Base-by-base conservation (phyloP, 1,284 basidiomycete species). In the Salmacisia buchloeana region DNA sequence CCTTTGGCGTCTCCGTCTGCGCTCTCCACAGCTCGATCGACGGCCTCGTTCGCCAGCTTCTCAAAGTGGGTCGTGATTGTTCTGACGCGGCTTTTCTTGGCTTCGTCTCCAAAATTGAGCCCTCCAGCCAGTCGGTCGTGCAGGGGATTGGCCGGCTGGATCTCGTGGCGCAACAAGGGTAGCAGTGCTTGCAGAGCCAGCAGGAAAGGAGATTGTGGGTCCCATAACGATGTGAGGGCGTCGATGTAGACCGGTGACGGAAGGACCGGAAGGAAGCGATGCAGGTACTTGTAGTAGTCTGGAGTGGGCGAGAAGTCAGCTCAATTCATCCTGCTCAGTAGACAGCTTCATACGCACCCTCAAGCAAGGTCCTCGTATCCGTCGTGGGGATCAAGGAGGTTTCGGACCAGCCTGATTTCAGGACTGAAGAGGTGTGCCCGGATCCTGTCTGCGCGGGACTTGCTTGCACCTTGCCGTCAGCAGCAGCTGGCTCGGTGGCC, bases 281-380 rank as follows among this genome's bases (percentile, higher is more conserved):
- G 74, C 21, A 76, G 66, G 49, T 70, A 69, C 63, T 68, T 70
- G 62, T 74, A 76, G 65, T 70, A 76, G n/a, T 74, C 72, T 35
- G 9, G 36, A 38, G 10, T 38, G 9, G 9, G 36, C 9, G 10
- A 9, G 36, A 38, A 38, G 9, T n/a, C n/a, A n/a, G 54, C 54
- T 38, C 36, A 9, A 9, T 38, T 38, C 36, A 9, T 10, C 9
- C 36, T 38, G 10, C 18, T 38, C 36, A 38, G 36, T 9, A 18
- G 36, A 38, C 39, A 43, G n/a, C n/a, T n/a, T n/a, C n/a, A 43
- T 18, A n/a, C 18, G 7, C 18, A 43, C 23, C 18, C 7, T 15
- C 6, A 43, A 43, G 12, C 7, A 43, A n/a, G 41, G 23, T 43
- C 18, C 18, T 15, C 15, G 6, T n/a, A 12, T 15, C 7, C 18